These are phyloP conservation scores for Pseudogymnoascus sp. DNA, from an alignment of 2,329 filamentous ascomycete species.

Conservation along the genomic window DNA sequence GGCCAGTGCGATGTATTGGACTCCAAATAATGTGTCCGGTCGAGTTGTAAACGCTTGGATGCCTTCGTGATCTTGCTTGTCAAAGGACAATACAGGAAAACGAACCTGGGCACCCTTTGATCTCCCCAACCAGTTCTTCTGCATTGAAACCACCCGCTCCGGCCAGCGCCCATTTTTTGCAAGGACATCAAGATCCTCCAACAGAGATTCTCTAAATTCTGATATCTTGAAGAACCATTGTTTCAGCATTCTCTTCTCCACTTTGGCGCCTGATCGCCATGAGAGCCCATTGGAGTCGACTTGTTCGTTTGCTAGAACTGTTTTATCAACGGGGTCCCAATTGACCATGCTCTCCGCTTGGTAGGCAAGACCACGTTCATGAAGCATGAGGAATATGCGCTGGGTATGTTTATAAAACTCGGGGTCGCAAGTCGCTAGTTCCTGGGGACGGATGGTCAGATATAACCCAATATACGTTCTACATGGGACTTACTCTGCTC, in stretches of 20 bases:
- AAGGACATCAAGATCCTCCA: constrained; percentile 62
- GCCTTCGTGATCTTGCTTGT: constrained; percentile 35
- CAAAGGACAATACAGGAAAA: constrained; percentile 51
- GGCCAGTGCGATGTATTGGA: constrained; percentile 76
- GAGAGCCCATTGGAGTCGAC: constrained; percentile 79
- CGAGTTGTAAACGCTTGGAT: constrained; percentile 77
- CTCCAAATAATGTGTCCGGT: constrained; percentile 79
- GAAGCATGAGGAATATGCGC: constrained; percentile 70
- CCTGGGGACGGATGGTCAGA: no score
- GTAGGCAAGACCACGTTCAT: constrained; percentile 68
- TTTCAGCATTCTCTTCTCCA: constrained; percentile 69
- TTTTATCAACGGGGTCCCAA: constrained; percentile 83
- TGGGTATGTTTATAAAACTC: constrained; percentile 87
- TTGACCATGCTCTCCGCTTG: constrained; percentile 80
- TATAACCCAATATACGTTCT: no score
- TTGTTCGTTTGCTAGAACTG: constrained; percentile 86
- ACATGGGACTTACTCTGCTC: no score
- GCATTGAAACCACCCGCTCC: constrained; percentile 72
- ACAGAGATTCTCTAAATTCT: constrained; percentile 62
- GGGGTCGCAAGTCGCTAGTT: constrained; percentile 76
- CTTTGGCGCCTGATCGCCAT: constrained; percentile 79
- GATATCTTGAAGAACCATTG: constrained; percentile 91
- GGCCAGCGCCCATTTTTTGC: constrained; percentile 63
- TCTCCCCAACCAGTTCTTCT: constrained; percentile 81
- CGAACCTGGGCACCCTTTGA: constrained; percentile 65